Evolutionary conservation across 2,329 filamentous ascomycete genomes (phyloP), one percentile per base, ranked within the genome.

Genomic region (Chalaropsis thielavioides): DNA sequence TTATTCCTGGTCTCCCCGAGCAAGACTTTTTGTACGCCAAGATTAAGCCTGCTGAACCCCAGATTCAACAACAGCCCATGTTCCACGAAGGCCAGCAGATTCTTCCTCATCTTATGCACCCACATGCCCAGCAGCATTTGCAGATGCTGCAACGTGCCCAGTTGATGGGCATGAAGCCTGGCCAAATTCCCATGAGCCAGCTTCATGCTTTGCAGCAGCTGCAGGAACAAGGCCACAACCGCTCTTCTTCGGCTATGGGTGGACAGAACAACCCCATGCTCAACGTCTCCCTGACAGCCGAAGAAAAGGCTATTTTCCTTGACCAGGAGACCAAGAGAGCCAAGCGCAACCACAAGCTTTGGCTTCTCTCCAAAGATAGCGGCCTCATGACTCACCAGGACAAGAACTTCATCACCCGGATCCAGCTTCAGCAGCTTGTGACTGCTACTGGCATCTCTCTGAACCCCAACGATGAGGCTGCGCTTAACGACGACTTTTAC

Each of bases 341-440:
- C 5, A 99, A 99, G 80, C 85, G 94, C 51, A 97, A 99, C 72
- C 92, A 97, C 78, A 99, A 99, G 79, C 97, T 99, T 68, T 92
- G 92, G 77, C 80, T 95, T 51, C 78, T 96, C 63, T 95, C 90
- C 27, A 91, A 90, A 76, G 91, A 95, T 71, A 99, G 99, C 72
- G 94, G 94, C 27, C 77, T 99, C 68, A 99, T 99, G 94, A 99
- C 94, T 3, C 94, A 94, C 0, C 92, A 97, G 73, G 94, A 99
- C 76, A 99, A 99, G 80, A 99, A 96, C 74, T 99, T 97, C 76
- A 96, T 99, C 69, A 97, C 94, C 4, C 86, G 94, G 19, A 99
- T 99, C 69, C 94, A 99, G 74, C 81, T 99, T 63, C 94, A 99
- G 76, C 94, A 99, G 73, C 82, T 99, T 43, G 90, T 99, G 64